Conservation (phyloP, 345 rosid species). For the Eucalyptus grandis region DNA sequence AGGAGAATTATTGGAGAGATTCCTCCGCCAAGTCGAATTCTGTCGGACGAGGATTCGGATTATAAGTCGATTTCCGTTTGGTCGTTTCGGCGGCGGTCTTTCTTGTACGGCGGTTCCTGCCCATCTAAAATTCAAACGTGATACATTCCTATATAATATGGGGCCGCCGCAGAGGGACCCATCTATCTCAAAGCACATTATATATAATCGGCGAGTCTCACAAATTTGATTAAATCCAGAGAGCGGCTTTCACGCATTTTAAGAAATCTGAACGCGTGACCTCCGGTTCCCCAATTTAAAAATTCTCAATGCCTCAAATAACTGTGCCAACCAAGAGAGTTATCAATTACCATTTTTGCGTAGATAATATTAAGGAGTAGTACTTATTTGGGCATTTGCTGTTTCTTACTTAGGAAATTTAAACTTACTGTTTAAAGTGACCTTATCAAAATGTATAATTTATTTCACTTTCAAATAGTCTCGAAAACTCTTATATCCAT, state of each 20-base stretch:
- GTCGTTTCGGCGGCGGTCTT: neutral
- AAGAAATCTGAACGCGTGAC: neutral
- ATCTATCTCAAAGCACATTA: neutral
- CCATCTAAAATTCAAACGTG: neutral
- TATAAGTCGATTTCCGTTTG: neutral
- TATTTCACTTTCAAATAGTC: neutral
- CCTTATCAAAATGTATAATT: neutral
- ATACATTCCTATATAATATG: fast-evolving
- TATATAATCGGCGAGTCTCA: neutral
- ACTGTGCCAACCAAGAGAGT: fast-evolving
- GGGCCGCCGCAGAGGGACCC: neutral
- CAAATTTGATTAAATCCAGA: neutral
- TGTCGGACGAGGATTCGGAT: neutral
- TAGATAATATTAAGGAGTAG: neutral
- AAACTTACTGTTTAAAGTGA: neutral
- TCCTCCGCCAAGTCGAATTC: neutral
- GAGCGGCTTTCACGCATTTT: neutral
- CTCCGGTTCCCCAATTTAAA: neutral
- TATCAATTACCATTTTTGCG: neutral
- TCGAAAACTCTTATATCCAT: neutral
- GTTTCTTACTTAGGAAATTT: neutral
- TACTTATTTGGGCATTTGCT: neutral
- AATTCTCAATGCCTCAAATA: neutral
- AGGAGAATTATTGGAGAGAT: neutral
- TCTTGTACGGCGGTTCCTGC: neutral